Base-by-base conservation (phyloP, 1,284 basidiomycete genomes). In the Puccinia horiana region DNA sequence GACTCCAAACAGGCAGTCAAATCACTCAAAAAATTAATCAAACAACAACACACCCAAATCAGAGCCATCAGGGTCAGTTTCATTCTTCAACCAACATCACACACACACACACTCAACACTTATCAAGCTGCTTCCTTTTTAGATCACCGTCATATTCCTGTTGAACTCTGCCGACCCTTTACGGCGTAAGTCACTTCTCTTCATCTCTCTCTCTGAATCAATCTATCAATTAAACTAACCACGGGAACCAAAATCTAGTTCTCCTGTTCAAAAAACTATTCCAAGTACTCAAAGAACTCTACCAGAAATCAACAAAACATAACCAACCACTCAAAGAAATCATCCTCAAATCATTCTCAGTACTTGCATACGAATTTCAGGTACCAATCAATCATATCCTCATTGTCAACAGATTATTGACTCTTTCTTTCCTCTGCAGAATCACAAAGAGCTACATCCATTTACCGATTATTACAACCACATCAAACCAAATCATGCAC, bases 1-100 rank as follows among this genome's bases (percentile, higher is more conserved):
- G 90, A 90, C 81, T 92, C 93, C 16, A 93, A 92, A 85, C 92
- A 93, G 84, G 92, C 92, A 0, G 90, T 91, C 23, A 91, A 91
- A 77, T 91, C 93, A 0, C 88, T 94, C 47, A 87, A 92, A 65
- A 89, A 91, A 61, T 92, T 93, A 86, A 92, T 94, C 89, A 93
- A 83, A 29, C 83, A 84, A 56, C 85, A 84, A 56, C 65, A 85
- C 9, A 83, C 83, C 3, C 85, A 86, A 76, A 44, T 86, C 35
- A 84, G 83, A 56, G 86, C 86, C 14, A 86, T 85, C 26, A 81
- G 83, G 76, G 82, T 85, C 18, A 47, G 74, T 77, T 23, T 6
- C 2, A 47, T 26, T 74, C 42, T 12, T 23, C 9, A 1, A 75
- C 16, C 52, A 83, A 37, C n/a, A 72, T 23, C 20, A 42, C 14